phyloP scores from a whole-genome alignment of 2,329 filamentous ascomycete genomes.

The Neurospora sp. region DNA sequence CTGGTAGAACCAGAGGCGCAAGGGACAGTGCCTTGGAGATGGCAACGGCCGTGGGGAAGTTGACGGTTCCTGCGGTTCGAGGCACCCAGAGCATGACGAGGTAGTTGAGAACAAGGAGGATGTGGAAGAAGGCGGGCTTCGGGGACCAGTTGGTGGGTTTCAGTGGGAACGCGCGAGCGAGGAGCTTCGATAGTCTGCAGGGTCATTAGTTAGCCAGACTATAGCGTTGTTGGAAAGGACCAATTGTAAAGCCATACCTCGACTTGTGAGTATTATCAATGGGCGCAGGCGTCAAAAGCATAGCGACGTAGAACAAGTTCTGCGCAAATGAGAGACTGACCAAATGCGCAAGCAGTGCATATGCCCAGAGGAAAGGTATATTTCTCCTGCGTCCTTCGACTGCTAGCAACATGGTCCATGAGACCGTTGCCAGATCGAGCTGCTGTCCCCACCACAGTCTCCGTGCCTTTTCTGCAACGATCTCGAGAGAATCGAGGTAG shows the following conservation, averaged over 20 bases:
- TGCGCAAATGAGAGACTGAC: conserved; percentile 52
- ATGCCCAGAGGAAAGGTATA: conserved; percentile 45
- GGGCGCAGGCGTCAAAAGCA: conserved; percentile 46
- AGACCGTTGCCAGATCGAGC: conserved; percentile 42
- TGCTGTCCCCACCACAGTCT: conserved; percentile 56
- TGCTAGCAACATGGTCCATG: conserved; percentile 48
- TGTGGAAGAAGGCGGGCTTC: conserved; percentile 26
- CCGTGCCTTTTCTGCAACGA: conserved; percentile 42
- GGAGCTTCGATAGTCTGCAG: conserved; percentile 16
- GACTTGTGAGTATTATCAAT: conserved; percentile 23
- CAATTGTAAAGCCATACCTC: conserved; percentile 14
- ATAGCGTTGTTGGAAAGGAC: no score
- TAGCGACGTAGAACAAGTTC: conserved; percentile 52
- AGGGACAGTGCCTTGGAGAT: conserved; percentile 30
- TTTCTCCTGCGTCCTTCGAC: conserved; percentile 49
- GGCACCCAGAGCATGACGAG: conserved; percentile 28
- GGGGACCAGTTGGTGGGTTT: conserved; percentile 37
- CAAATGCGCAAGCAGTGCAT: conserved; percentile 48
- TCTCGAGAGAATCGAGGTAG: conserved; percentile 42
- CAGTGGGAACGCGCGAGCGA: conserved; percentile 22
- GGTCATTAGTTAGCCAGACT: background rate
- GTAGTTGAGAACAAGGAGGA: conserved; percentile 26
- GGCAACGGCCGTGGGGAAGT: conserved; percentile 27
- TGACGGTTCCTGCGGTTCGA: conserved; percentile 29
- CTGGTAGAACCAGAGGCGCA: conserved; percentile 35